Evolutionary conservation across 768 basidiomycete species (phyloP).

Genomic region (Hortiboletus flavorubellus): DNA sequence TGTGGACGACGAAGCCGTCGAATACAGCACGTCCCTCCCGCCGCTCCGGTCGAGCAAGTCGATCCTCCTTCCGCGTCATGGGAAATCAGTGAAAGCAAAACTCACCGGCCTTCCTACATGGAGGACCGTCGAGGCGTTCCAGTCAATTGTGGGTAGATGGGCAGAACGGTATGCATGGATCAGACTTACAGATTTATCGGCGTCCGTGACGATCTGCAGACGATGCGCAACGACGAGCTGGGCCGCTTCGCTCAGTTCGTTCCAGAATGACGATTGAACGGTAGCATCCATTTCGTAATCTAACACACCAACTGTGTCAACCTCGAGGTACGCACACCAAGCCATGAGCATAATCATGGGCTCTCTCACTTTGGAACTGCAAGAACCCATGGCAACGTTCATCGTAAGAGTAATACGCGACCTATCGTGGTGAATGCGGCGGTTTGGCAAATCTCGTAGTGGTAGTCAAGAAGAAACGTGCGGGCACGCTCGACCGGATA

Average conservation of each 20-base stretch:
- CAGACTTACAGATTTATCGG: constrained; percentile 50
- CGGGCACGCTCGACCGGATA: neutral
- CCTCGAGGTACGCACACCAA: too few relatives aligned
- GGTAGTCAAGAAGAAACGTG: constrained; percentile 6
- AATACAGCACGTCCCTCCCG: constrained; percentile 47
- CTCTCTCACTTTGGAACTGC: constrained; percentile 35
- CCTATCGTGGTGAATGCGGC: neutral
- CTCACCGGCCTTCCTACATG: constrained; percentile 41
- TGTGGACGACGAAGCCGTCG: constrained; percentile 26
- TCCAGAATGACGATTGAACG: too few relatives aligned
- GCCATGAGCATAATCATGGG: constrained; percentile 36
- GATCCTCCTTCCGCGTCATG: too few relatives aligned
- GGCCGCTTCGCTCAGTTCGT: constrained; percentile 9
- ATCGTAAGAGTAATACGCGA: constrained; percentile 7
- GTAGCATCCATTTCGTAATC: too few relatives aligned
- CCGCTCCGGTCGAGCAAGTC: constrained; percentile 56
- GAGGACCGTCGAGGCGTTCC: constrained; percentile 38
- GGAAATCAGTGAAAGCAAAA: neutral
- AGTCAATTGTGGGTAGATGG: neutral
- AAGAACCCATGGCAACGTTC: constrained; percentile 16
- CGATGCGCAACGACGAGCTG: constrained; percentile 61
- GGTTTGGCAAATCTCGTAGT: constrained; percentile 2
- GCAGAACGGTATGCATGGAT: neutral
- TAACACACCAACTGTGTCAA: too few relatives aligned
- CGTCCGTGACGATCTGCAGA: constrained; percentile 56